These are phyloP conservation scores for Triticum aestivum DNA, from an alignment of 176 grass and related monocot genomes.

Conservation along the genomic window DNA sequence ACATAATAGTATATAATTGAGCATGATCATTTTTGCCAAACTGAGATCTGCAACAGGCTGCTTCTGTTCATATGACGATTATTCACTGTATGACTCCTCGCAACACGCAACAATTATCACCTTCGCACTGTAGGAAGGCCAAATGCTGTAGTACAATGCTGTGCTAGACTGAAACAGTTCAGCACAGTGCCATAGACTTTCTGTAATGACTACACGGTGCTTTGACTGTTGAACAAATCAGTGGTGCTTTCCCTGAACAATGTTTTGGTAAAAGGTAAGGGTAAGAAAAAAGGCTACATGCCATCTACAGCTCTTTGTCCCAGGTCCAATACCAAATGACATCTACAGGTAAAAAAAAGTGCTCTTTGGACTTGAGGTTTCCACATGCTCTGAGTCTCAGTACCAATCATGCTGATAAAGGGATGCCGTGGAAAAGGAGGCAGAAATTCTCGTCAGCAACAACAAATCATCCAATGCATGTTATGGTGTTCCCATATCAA, in stretches of 20 bases:
- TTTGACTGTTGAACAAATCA: background rate
- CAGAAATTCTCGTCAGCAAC: slow-evolving; percentile 23
- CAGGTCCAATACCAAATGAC: background rate
- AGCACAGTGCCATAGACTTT: background rate
- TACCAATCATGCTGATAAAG: background rate
- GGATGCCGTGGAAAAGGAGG: background rate
- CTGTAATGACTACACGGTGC: background rate
- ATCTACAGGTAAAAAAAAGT: too few relatives aligned
- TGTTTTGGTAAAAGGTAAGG: slow-evolving; percentile 18
- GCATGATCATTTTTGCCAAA: background rate
- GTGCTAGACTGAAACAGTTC: background rate
- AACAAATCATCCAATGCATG: slow-evolving; percentile 11
- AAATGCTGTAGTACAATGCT: background rate
- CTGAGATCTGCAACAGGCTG: background rate
- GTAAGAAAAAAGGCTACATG: background rate
- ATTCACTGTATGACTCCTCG: background rate
- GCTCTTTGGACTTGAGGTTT: background rate
- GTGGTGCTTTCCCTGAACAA: slow-evolving; percentile 16
- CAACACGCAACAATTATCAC: background rate
- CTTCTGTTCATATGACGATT: background rate
- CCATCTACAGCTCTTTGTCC: background rate
- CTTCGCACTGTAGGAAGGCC: background rate
- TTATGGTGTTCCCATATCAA: background rate
- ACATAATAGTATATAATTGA: background rate
- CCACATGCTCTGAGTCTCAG: background rate